phyloP scores from a whole-genome alignment of 208 protist species.

The Leishmania turanica region DNA sequence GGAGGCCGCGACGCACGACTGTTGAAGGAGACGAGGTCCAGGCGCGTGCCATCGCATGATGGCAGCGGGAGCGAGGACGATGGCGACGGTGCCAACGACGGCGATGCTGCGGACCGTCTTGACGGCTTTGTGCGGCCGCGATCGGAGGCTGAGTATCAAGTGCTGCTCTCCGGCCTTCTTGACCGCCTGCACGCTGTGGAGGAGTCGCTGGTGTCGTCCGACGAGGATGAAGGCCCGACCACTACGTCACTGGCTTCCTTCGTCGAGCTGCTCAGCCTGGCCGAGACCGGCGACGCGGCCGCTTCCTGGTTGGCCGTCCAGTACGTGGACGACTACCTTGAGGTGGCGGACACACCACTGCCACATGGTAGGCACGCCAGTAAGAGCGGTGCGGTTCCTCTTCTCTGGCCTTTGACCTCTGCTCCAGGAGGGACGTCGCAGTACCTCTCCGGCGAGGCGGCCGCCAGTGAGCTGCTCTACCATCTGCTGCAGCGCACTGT shows the following conservation, averaged over 20 bases:
- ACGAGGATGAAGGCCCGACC: constrained; percentile 24
- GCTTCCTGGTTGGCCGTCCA: constrained; percentile 34
- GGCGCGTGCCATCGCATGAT: neutral
- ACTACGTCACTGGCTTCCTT: constrained; percentile 40
- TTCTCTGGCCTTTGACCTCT: constrained; percentile 5
- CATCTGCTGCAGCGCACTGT: constrained; percentile 45
- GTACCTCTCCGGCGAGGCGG: constrained; percentile 55
- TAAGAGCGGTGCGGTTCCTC: constrained; percentile 1
- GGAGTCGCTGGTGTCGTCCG: constrained; percentile 15
- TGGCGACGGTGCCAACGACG: neutral
- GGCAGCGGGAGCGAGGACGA: neutral
- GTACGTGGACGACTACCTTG: constrained; percentile 40
- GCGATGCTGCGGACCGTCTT: neutral
- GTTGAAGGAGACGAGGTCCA: neutral
- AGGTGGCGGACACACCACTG: constrained; percentile 14
- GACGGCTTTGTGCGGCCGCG: constrained; percentile 11
- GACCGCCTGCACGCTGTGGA: constrained; percentile 23
- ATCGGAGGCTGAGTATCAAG: constrained; percentile 20
- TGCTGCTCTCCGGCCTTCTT: constrained; percentile 12
- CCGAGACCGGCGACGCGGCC: constrained; percentile 49
- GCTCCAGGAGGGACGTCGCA: neutral
- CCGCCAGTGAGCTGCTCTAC: constrained; percentile 44
- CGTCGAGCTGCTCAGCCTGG: constrained; percentile 54
- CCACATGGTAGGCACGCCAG: neutral
- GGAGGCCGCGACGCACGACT: neutral